Percentiles rank a stretch among this genome's conserved stretches.
Conservation (phyloP, 768 basidiomycete genomes). For the Austroboletus eburneus region DNA sequence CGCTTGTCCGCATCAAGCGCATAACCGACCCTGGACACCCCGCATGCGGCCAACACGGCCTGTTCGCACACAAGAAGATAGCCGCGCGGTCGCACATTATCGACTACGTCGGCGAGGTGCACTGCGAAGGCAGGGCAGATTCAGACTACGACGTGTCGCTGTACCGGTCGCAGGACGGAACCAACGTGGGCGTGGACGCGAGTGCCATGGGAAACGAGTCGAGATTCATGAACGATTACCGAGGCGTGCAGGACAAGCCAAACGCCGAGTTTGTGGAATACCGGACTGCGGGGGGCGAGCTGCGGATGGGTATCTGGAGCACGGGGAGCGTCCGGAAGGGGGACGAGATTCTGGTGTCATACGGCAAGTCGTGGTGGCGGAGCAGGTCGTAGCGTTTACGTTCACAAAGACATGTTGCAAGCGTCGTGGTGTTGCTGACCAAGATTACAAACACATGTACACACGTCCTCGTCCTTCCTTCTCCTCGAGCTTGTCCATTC, state of each 20-base stretch:
- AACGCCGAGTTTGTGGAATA: constrained; percentile 69
- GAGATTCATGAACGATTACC: constrained; percentile 87
- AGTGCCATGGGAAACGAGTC: constrained; percentile 76
- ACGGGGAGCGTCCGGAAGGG: constrained; percentile 63
- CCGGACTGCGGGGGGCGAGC: constrained; percentile 50
- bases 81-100: constrained; percentile 62
- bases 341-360: constrained; percentile 82
- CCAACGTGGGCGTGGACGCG: constrained; percentile 78
- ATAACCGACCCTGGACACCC: constrained; percentile 64
- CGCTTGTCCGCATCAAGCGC: constrained; percentile 50
- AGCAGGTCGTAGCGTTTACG: constrained; percentile 17
- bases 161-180: constrained; percentile 50
- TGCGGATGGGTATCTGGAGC: constrained; percentile 77
- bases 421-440: no score
- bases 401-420: no score
- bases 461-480: background rate
- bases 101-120: constrained; percentile 82
- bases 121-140: constrained; percentile 64
- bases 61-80: constrained; percentile 77
- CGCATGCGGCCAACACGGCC: constrained; percentile 70
- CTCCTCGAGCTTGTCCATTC: no score
- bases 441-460: constrained; percentile 18
- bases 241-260: constrained; percentile 64
- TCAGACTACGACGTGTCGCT: constrained; percentile 91
- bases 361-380: constrained; percentile 85